Base-by-base conservation (phyloP, 2,329 filamentous ascomycete genomes). In the Epichloe coenophiala region DNA sequence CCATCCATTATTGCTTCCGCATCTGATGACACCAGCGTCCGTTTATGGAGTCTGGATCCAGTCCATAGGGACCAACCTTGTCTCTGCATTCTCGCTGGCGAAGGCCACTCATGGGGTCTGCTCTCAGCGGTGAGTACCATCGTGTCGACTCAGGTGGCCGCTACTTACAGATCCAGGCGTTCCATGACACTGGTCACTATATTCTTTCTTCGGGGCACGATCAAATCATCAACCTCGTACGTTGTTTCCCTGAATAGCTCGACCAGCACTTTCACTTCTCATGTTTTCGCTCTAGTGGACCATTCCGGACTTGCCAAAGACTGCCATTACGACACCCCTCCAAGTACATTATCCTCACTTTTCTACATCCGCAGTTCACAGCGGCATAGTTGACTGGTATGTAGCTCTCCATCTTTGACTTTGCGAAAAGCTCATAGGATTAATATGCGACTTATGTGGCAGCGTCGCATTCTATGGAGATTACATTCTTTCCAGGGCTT, bases 301-400 rank as follows among this genome's bases (percentile, higher is more conserved):
- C 2, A 62, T 85, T 4, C 86, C 86, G 1, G 71, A 79, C 46
- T 68, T 84, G 8, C 75, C 83, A n/a, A 69, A 71, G 0, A 67
- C 75, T 35, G 74, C 77, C 13, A 75, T 74, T 31, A 71, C 77
- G 43, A 75, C 76, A 23, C 78, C 83, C 3, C 71, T 75, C 2
- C 71, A 77, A 45, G 74, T 90, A 15, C 80, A 87, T 59, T 88
- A 85, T 59, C 87, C 87, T 40, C 85, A 89, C 60, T 93, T 93
- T 65, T 84, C 81, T 15, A 87, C 81, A 0, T 83, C 81, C 0
- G 85, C 88, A 57, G 72, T 93, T 2, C 87, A 93, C 60, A 77
- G 76, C 42, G 80, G 84, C 51, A 82, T 84, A 53, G 80, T 93
- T 33, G 87, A 93, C 67, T 87, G 84, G 82, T 84, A 70, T 8